Percentiles rank a stretch among this genome's conserved stretches.
Evolutionary conservation across 768 basidiomycete species (phyloP).

Genomic region (Tulasnella sp.): DNA sequence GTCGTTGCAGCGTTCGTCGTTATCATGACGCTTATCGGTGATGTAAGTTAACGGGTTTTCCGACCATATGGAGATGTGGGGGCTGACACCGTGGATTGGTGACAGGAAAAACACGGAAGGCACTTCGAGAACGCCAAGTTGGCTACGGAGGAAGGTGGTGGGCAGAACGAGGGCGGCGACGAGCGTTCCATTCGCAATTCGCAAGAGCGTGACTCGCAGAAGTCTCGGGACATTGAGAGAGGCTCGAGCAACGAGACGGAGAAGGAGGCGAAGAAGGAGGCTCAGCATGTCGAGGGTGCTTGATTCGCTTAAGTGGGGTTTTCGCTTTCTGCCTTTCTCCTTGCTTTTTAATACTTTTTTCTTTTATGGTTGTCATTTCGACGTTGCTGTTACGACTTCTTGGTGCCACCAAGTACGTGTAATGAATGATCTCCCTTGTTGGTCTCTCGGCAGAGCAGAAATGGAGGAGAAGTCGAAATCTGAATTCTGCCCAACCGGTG

Average conservation of each 20-base stretch:
- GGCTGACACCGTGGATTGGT: not conserved
- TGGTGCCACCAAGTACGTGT: too few relatives aligned
- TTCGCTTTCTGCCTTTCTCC: too few relatives aligned
- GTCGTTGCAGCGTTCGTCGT: conserved; percentile 67
- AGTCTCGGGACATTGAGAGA: not conserved
- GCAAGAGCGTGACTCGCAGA: not conserved
- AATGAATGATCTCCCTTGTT: too few relatives aligned
- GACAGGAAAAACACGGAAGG: conserved; percentile 42
- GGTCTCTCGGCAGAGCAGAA: too few relatives aligned
- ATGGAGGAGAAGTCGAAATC: too few relatives aligned
- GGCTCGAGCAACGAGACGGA: not conserved
- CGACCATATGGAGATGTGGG: not conserved
- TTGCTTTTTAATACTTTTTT: too few relatives aligned
- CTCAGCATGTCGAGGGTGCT: not conserved
- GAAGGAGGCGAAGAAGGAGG: not conserved
- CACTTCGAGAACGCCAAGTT: conserved; percentile 78
- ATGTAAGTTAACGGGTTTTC: conserved; percentile 34
- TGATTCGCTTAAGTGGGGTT: too few relatives aligned
- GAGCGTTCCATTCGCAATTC: not conserved
- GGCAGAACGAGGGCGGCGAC: not conserved
- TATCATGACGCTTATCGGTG: conserved; percentile 64
- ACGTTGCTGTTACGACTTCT: too few relatives aligned
- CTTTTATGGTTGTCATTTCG: too few relatives aligned
- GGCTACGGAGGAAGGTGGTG: conserved; percentile 57
- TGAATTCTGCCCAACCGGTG: too few relatives aligned